Conservation (phyloP, 257 asterid species). For the Paulownia fortunei region DNA sequence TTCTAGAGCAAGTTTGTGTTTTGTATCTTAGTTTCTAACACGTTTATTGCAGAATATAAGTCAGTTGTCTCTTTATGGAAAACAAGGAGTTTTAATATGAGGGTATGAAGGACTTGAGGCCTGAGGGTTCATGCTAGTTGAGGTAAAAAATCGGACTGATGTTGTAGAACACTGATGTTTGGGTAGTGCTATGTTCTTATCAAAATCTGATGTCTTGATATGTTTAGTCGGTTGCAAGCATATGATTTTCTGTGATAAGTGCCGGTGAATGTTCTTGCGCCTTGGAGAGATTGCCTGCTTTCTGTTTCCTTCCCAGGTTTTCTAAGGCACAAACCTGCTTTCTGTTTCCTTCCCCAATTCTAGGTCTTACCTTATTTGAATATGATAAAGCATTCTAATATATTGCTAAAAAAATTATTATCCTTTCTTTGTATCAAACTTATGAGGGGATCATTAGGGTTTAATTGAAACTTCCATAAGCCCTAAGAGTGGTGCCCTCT, state of each 20-base stretch:
- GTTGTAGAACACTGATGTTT: too few relatives aligned
- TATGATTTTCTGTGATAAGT: neutral
- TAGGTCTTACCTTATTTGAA: neutral
- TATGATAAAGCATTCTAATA: neutral
- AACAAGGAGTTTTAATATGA: neutral
- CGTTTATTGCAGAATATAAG: neutral
- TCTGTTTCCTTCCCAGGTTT: too few relatives aligned
- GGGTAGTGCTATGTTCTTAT: neutral
- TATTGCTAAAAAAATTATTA: neutral
- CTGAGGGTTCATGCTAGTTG: neutral
- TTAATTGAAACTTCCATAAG: neutral
- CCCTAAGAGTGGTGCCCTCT: neutral
- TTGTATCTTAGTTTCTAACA: neutral
- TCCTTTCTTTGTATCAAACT: neutral
- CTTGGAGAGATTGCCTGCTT: too few relatives aligned
- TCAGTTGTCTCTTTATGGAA: neutral
- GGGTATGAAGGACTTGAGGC: slow-evolving; percentile 4
- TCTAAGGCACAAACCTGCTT: too few relatives aligned
- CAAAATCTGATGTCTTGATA: neutral
- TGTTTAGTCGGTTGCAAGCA: neutral
- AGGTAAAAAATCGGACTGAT: too few relatives aligned
- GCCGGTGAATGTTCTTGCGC: slow-evolving; percentile 12
- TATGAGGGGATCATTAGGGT: neutral
- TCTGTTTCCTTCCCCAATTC: neutral
- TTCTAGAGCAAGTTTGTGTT: neutral